Conservation (phyloP, 768 basidiomycete species). For the Clavulina sp. region DNA sequence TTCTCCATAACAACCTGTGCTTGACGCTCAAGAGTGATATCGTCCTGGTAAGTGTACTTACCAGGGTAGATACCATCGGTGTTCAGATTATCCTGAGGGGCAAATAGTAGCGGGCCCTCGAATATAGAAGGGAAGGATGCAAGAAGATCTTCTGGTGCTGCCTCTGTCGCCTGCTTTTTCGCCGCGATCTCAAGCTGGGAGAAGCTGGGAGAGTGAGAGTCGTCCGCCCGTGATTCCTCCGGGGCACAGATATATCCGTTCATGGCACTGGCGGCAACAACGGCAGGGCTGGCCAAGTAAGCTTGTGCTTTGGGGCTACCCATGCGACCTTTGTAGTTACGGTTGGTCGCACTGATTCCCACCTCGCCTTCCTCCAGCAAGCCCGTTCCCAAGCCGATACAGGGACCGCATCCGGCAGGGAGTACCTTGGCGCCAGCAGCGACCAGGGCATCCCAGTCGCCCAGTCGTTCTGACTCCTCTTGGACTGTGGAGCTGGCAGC, state of each 20-base stretch:
- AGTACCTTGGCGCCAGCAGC: constrained; percentile 82
- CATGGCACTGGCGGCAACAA: constrained; percentile 89
- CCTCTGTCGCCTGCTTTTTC: constrained; percentile 17
- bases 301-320: constrained; percentile 88
- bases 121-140: constrained; percentile 73
- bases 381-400: constrained; percentile 89
- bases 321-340: constrained; percentile 99
- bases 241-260: constrained; percentile 85
- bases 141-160: constrained; percentile 42
- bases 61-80: constrained; percentile 98
- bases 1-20: constrained; percentile 99
- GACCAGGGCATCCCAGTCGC: constrained; percentile 78
- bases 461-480: constrained; percentile 64
- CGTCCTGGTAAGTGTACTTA: constrained; percentile 98
- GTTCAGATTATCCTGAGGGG: constrained; percentile 92
- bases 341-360: constrained; percentile 94
- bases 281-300: constrained; percentile 90
- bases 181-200: constrained; percentile 21
- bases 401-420: constrained; percentile 93
- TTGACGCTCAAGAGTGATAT: constrained; percentile 87
- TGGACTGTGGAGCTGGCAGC: constrained; percentile 89
- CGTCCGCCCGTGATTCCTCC: constrained; percentile 29
- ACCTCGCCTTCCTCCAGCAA: constrained; percentile 86
- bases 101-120: constrained; percentile 72
- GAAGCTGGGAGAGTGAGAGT: constrained; percentile 32